Percentiles rank a stretch among this genome's conserved stretches.
phyloP scores from a whole-genome alignment of 495 filamentous ascomycete genomes.

The Penicillium canescens region DNA sequence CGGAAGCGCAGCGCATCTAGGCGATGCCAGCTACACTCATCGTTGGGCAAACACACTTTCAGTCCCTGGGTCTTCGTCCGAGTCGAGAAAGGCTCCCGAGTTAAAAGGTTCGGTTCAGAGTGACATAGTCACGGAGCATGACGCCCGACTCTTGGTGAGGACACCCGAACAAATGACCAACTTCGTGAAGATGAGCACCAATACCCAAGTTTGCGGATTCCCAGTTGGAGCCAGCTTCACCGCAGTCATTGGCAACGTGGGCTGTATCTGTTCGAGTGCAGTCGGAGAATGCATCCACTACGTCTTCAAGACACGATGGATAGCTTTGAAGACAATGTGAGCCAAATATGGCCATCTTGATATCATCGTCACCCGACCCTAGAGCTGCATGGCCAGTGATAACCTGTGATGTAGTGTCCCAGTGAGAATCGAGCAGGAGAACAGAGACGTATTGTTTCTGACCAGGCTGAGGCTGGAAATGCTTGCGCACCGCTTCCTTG shows the following conservation, averaged over 20 bases:
- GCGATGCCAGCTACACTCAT: conserved; percentile 88
- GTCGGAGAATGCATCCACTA: conserved; percentile 82
- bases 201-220: conserved; percentile 90
- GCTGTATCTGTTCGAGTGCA: conserved; percentile 84
- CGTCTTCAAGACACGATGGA: conserved; percentile 79
- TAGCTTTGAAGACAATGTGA: conserved; percentile 89
- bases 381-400: conserved; percentile 82
- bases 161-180: conserved; percentile 82
- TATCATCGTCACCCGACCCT: conserved; percentile 63
- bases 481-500: conserved; percentile 66
- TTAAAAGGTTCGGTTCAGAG: conserved; percentile 80
- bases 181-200: conserved; percentile 87
- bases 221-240: conserved; percentile 85
- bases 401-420: conserved; percentile 68
- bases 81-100: conserved; percentile 77
- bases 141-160: conserved; percentile 85
- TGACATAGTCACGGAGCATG: conserved; percentile 85
- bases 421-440: conserved; percentile 81
- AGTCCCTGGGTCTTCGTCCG: conserved; percentile 77
- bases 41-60: conserved; percentile 66
- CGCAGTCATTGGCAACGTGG: conserved; percentile 79
- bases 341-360: conserved; percentile 86
- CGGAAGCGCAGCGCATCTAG: conserved; percentile 86
- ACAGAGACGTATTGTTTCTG: conserved; percentile 86
- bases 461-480: conserved; percentile 71